These are phyloP conservation scores for Aspergillus transmontanensis DNA, from an alignment of 2,329 filamentous ascomycete species.

Conservation along the genomic window DNA sequence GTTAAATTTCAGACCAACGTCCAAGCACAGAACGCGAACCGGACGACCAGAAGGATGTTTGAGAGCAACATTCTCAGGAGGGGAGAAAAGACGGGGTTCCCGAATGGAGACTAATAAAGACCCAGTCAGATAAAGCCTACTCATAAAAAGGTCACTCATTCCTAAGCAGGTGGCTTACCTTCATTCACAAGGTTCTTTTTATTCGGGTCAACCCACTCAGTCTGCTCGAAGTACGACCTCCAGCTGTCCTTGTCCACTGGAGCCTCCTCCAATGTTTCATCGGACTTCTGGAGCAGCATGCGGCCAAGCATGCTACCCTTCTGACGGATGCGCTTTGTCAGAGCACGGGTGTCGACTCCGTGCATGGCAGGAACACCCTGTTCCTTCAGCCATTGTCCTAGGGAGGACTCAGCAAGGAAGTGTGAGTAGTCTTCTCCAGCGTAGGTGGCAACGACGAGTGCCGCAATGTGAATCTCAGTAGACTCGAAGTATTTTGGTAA, in stretches of 20 bases:
- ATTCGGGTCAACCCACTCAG: constrained; percentile 93
- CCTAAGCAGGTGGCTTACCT: constrained; percentile 63
- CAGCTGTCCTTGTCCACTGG: constrained; percentile 48
- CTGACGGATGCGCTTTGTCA: constrained; percentile 92
- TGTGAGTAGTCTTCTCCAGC: constrained; percentile 95
- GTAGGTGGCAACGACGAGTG: constrained; percentile 87
- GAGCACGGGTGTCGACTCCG: constrained; percentile 86
- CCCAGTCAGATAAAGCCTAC: constrained; percentile 35
- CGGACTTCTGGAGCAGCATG: constrained; percentile 72
- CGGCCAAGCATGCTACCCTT: constrained; percentile 96
- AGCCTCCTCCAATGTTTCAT: constrained; percentile 42
- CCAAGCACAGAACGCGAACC: constrained; percentile 86
- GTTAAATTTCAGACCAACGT: constrained; percentile 98
- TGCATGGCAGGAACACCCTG: constrained; percentile 92
- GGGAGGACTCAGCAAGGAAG: constrained; percentile 84
- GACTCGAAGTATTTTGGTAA: constrained; percentile 94
- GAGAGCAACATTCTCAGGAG: constrained; percentile 68
- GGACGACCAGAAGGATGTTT: constrained; percentile 86
- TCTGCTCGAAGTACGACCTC: constrained; percentile 68
- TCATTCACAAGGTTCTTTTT: constrained; percentile 89
- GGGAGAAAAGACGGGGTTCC: constrained; percentile 81
- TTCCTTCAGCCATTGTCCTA: constrained; percentile 95
- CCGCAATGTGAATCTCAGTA: constrained; percentile 87
- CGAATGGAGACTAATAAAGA: constrained; percentile 75
- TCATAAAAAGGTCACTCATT: neutral